These are phyloP conservation scores for Elsinoe arachidis DNA, from an alignment of 2,329 filamentous ascomycete genomes.

Conservation along the genomic window DNA sequence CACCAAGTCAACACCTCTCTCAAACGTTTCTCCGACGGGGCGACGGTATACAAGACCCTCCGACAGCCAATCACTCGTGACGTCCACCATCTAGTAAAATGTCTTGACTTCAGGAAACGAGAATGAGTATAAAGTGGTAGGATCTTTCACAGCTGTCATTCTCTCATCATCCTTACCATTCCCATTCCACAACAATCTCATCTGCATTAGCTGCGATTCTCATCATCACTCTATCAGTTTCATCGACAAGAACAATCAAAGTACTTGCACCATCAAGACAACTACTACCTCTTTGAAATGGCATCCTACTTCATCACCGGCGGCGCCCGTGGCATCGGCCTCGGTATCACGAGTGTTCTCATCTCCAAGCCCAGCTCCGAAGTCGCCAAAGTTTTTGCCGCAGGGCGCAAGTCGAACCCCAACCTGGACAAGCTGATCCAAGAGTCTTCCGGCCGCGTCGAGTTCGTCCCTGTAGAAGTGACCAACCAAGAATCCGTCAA, in stretches of 20 bases:
- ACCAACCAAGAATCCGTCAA: slow-evolving; percentile 29
- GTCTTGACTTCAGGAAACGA: no score
- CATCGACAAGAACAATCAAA: no score
- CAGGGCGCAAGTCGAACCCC: slow-evolving; percentile 31
- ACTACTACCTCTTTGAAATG: slow-evolving; percentile 18
- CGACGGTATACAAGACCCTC: no score
- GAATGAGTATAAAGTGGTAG: no score
- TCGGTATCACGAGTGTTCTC: slow-evolving; percentile 29
- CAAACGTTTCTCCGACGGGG: no score
- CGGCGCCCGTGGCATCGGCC: slow-evolving; percentile 29
- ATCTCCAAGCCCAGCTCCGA: slow-evolving; percentile 24
- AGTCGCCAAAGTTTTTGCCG: slow-evolving; percentile 32
- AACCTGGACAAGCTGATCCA: slow-evolving; percentile 30
- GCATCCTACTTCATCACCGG: slow-evolving; percentile 30
- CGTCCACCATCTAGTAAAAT: no score
- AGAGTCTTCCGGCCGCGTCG: slow-evolving; percentile 29
- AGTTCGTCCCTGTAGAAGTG: slow-evolving; percentile 32
- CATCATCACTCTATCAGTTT: background rate
- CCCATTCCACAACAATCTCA: no score
- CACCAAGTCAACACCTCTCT: no score
- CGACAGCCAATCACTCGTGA: no score
- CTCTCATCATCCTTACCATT: background rate
- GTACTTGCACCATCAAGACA: background rate
- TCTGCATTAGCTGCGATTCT: background rate
- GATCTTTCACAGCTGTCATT: background rate